Conservation (phyloP, 148 eudicot genomes). For the Camellia lanceoleosa region DNA sequence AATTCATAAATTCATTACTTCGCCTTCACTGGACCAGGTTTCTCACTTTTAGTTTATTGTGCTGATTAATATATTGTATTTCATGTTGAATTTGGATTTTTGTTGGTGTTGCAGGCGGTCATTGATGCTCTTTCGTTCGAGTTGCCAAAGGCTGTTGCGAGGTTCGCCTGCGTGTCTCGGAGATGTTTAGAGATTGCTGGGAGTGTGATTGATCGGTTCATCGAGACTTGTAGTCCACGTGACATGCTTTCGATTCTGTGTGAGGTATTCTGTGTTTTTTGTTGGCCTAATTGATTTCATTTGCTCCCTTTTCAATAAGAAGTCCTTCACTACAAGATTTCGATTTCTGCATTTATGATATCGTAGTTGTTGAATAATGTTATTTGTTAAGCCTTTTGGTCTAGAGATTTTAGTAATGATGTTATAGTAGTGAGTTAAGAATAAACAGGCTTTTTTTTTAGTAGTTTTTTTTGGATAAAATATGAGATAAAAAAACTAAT, state of each 20-base stretch:
- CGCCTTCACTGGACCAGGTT: conserved; percentile 64
- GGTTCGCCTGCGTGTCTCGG: conserved; percentile 57
- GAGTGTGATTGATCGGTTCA: conserved; percentile 43
- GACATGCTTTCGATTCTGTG: conserved; percentile 75
- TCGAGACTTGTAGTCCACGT: conserved; percentile 63
- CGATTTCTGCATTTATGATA: no score
- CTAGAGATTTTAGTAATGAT: background rate
- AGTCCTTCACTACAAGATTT: no score
- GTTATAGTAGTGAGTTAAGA: background rate
- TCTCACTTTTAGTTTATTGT: background rate
- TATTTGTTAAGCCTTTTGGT: background rate
- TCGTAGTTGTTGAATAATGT: no score
- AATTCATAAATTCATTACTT: conserved; percentile 37
- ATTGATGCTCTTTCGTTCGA: conserved; percentile 78
- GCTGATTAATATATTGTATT: background rate
- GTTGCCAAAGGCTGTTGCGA: conserved; percentile 69
- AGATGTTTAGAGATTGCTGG: conserved; percentile 62
- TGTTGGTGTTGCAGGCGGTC: conserved; percentile 44
- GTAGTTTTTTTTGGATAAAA: no score
- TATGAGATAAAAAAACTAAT: no score
- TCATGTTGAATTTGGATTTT: conserved; percentile 9
- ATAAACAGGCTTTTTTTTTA: no score
- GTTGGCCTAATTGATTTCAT: background rate
- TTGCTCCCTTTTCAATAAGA: no score
- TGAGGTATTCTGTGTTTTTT: conserved; percentile 46